phyloP scores from a whole-genome alignment of 192 early-diverging fungal genomes.

The Entomortierella chlamydospora region DNA sequence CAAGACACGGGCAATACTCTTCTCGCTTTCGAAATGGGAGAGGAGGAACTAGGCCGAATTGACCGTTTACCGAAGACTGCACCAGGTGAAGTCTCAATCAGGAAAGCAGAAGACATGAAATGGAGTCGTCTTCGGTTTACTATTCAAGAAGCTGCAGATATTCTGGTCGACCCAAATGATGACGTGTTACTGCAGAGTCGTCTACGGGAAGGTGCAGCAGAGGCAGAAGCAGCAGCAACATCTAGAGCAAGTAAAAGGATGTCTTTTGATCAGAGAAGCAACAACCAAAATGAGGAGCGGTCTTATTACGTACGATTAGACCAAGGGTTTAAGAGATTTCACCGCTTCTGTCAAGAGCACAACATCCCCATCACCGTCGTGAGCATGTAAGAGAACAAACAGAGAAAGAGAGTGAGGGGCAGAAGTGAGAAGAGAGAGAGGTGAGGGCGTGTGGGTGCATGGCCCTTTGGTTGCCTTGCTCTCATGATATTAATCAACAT shows the following conservation, averaged over 20 bases:
- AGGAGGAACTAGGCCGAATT: conserved; percentile 25
- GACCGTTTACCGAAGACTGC: conserved; percentile 31
- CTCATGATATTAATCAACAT: background rate
- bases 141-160: conserved; percentile 32
- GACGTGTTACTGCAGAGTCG: background rate
- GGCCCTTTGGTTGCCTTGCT: too few relatives aligned
- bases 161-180: conserved; percentile 17
- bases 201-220: background rate
- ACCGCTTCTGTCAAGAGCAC: conserved; percentile 22
- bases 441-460: too few relatives aligned
- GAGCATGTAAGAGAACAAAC: conserved; percentile 29
- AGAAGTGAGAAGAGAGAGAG: background rate
- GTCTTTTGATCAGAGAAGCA: conserved; percentile 7
- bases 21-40: conserved; percentile 22
- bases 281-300: background rate
- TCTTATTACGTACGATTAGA: conserved; percentile 31
- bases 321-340: conserved; percentile 27
- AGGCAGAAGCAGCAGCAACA: background rate
- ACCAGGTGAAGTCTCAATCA: background rate
- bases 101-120: conserved; percentile 52
- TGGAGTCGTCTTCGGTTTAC: conserved; percentile 21
- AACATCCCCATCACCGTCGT: conserved; percentile 24
- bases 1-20: conserved; percentile 20
- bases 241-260: background rate
- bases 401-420: background rate